phyloP scores from a whole-genome alignment of 2,329 filamentous ascomycete species.

The Exophiala mesophila region DNA sequence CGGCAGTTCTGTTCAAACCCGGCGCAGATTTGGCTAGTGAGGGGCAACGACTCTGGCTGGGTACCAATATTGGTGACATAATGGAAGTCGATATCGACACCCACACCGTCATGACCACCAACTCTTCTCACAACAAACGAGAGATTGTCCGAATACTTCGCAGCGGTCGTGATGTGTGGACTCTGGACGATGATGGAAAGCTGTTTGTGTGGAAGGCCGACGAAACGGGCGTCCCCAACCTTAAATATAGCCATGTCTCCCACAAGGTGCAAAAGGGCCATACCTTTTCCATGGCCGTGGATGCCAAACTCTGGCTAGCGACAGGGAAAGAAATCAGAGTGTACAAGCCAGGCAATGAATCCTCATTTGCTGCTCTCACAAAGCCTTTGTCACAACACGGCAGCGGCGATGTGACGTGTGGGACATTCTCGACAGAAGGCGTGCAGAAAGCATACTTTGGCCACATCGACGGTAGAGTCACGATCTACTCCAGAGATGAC shows the following conservation, averaged over 20 bases:
- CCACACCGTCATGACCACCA: conserved; percentile 64
- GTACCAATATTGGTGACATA: conserved; percentile 81
- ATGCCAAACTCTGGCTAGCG: conserved; percentile 80
- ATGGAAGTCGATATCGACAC: conserved; percentile 79
- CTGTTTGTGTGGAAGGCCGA: conserved; percentile 84
- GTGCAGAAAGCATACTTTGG: conserved; percentile 82
- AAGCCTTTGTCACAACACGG: conserved; percentile 65
- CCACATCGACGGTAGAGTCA: conserved; percentile 88
- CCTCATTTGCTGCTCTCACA: conserved; percentile 51
- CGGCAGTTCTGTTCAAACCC: conserved; percentile 80
- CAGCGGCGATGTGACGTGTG: conserved; percentile 82
- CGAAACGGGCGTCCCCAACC: conserved; percentile 64
- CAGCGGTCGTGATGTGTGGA: conserved; percentile 87
- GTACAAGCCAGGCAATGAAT: conserved; percentile 68
- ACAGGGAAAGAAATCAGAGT: conserved; percentile 81
- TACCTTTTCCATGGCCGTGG: conserved; percentile 83
- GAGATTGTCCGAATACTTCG: conserved; percentile 82
- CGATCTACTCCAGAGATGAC: conserved; percentile 76
- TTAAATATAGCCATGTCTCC: conserved; percentile 68
- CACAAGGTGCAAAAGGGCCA: conserved; percentile 77
- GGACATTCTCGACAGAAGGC: conserved; percentile 67
- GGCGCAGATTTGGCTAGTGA: conserved; percentile 72
- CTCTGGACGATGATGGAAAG: conserved; percentile 81
- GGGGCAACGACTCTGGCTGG: conserved; percentile 79
- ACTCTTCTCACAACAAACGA: conserved; percentile 68